phyloP scores from a whole-genome alignment of 2,329 filamentous ascomycete species.

The Volutella citrinella region DNA sequence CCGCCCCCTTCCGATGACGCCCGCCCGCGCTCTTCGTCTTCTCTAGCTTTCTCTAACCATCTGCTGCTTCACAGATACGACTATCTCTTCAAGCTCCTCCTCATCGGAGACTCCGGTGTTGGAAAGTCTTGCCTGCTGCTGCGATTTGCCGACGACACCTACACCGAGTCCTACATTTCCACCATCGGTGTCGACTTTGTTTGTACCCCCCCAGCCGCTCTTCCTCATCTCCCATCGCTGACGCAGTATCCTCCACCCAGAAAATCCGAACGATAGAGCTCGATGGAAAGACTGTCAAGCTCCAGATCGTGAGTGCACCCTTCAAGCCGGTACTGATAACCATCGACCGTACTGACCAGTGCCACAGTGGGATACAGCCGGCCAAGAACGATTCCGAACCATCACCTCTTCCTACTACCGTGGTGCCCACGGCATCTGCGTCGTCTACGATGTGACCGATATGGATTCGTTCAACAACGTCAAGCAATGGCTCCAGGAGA shows the following conservation, averaged over 20 bases:
- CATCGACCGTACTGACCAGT: too few relatives aligned
- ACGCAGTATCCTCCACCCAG: constrained; percentile 42
- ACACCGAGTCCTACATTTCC: constrained; percentile 99
- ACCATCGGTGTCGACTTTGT: constrained; percentile 99
- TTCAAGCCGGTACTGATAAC: too few relatives aligned
- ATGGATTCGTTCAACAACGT: constrained; percentile 99
- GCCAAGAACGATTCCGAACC: constrained; percentile 98
- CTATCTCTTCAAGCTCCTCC: constrained; percentile 99
- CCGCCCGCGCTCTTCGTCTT: constrained; percentile 9
- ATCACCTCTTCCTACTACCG: constrained; percentile 99
- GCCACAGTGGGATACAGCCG: constrained; percentile 95
- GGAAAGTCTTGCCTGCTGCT: constrained; percentile 99
- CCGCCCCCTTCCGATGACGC: too few relatives aligned
- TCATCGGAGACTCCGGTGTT: constrained; percentile 99
- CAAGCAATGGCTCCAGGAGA: constrained; percentile 99
- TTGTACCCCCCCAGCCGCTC: constrained; percentile 41
- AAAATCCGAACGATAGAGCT: constrained; percentile 99
- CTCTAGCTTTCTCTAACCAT: too few relatives aligned
- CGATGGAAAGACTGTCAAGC: constrained; percentile 98
- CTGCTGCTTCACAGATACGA: constrained; percentile 74
- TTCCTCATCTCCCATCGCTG: constrained; percentile 1
- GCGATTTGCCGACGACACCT: constrained; percentile 98
- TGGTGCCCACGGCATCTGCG: constrained; percentile 97
- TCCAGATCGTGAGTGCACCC: constrained; percentile 88
- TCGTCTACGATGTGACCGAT: constrained; percentile 99